Base-by-base conservation (phyloP, 2,329 filamentous ascomycete genomes). In the Fusarium aywerte region DNA sequence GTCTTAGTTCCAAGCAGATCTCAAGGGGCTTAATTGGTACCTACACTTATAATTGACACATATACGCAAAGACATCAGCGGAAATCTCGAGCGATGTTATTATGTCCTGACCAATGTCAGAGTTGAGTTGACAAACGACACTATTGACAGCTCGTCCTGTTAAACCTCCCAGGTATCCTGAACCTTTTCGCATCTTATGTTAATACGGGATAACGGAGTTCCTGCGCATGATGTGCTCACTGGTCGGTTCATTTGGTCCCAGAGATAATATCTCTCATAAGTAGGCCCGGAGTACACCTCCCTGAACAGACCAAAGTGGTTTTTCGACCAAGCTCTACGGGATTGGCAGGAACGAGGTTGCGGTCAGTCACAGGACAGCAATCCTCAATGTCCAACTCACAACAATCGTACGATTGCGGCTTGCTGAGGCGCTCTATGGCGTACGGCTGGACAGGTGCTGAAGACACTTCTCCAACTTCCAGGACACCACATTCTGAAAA, bases 381-480 rank as follows among this genome's bases (percentile, higher is more conserved):
- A 23, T 38, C 40, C 39, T 42, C 35, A 36, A 52, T 27, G 40
- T 25, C 32, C 13, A 43, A 33, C 32, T 40, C 25, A 62, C 35
- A 57, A 55, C 18, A 44, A 65, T 68, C 67, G 67, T 70, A 70
- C 57, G 67, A 68, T 70, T 38, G 36, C 38, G 43, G 45, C 52
- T 62, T 39, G 23, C 49, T 33, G 32, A 21, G 60, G 64, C 53
- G 67, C 31, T 44, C n/a, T 27, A 40, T 58, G 45, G 56, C 57
- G 43, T 54, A 16, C 12, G 32, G 43, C 38, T 36, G 23, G 31
- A 44, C 23, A 31, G 31, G 15, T 48, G 66, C 27, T 54, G 45
- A 60, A 60, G 66, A 53, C 54, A 48, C 29, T 23, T 45, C 45
- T 63, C 29, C 38, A 47, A 40, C 49, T 47, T 42, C 32, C 18